Base-by-base conservation (phyloP, 768 basidiomycete species). In the Serpula lacrymans region DNA sequence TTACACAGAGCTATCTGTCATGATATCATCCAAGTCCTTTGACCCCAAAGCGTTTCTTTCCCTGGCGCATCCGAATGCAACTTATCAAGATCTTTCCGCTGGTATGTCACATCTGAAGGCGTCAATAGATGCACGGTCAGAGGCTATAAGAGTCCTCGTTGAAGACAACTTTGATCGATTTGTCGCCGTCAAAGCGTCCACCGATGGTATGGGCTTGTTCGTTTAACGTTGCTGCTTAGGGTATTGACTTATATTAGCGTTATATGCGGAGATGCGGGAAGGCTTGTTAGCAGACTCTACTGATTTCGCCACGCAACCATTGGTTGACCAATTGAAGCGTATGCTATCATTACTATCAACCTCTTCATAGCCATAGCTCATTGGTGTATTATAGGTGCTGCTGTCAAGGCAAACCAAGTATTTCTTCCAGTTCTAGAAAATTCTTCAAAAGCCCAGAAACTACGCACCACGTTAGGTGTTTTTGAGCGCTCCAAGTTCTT, bases 151-250 rank as follows among this genome's bases (percentile, higher is more conserved):
- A 28, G 80, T 94, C 16, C 74, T 99, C 23, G 96, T 99, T 8
- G 94, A 97, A 59, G 92, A 97, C 52, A 96, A 98, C 62, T 97
- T 98, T 62, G 94, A 98, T 65, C 76, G 92, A 10, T 99, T 98
- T 54, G 95, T 98, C 13, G 88, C 90, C 3, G 95, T 99, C 41
- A 99, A 99, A 55, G 89, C 90, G 7, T 88, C 88, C 7, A 95
- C 89, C n/a, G 94, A 95, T 63, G 87, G 94, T 93, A 60, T 39
- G 68, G 41, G 21, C 12, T 14, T 16, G 21, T 13, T 23, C 3
- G 33, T 39, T 27, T n/a, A 45, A 49, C 33, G 50, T 11, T 10
- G 9, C 33, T 10, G 17, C 17, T 34, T 34, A 29, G 27, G 27
- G 14, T 29, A 17, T 22, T 25, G 7, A 16, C 6, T 13, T 37